Percentiles rank a stretch among this genome's conserved stretches.
Conservation (phyloP, 2,329 filamentous ascomycete genomes). For the Ceratocystis harringtonii region DNA sequence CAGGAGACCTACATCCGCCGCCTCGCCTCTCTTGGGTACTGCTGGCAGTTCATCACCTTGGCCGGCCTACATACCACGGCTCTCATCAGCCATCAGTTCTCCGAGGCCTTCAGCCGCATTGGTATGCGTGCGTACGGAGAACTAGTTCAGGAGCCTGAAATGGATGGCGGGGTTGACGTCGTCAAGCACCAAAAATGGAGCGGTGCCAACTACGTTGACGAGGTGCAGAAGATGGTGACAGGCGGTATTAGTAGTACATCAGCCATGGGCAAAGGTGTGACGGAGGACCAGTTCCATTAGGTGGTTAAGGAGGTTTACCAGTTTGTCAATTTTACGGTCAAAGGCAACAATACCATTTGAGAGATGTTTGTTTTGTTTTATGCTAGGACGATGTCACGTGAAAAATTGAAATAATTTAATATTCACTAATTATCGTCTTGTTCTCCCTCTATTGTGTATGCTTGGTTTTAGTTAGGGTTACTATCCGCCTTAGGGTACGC, state of each 20-base stretch:
- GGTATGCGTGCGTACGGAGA: conserved; percentile 97
- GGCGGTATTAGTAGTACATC: conserved; percentile 83
- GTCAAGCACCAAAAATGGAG: conserved; percentile 99
- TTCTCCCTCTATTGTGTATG: not conserved
- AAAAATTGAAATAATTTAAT: not conserved
- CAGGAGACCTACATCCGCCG: conserved; percentile 96
- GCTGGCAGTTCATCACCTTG: conserved; percentile 99
- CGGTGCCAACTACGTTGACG: conserved; percentile 87
- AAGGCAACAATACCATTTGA: no score
- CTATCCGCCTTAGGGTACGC: not conserved
- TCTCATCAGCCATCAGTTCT: conserved; percentile 79
- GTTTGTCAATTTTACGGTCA: no score
- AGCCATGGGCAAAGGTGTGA: conserved; percentile 95
- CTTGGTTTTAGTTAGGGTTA: not conserved
- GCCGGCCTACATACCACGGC: conserved; percentile 92
- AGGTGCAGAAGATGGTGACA: conserved; percentile 91
- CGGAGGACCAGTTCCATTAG: conserved; percentile 83
- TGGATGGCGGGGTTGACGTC: conserved; percentile 77
- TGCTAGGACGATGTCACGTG: not conserved
- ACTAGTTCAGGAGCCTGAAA: conserved; percentile 95
- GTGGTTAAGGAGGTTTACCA: not conserved
- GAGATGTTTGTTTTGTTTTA: not conserved
- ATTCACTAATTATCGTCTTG: not conserved
- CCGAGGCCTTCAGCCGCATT: conserved; percentile 60
- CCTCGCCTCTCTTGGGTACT: conserved; percentile 77